phyloP scores from a whole-genome alignment of 2,329 filamentous ascomycete genomes.

The Plenodomus lindquistii region DNA sequence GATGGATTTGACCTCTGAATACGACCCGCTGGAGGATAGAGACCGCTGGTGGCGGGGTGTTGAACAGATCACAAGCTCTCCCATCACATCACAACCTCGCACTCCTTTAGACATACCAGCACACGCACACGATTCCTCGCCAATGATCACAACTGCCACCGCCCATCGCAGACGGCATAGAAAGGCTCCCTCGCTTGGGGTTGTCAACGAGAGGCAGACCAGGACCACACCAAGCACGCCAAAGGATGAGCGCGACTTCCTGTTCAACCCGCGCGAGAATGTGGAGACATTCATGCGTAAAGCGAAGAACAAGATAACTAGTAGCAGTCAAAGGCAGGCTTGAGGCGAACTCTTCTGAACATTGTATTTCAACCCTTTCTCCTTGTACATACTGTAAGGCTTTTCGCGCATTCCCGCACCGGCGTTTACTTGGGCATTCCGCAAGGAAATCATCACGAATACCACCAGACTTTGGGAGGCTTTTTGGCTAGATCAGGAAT shows the following conservation, averaged over 20 bases:
- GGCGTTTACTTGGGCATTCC: not conserved
- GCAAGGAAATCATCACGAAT: not conserved
- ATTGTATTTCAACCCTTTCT: not conserved
- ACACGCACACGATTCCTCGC: not conserved
- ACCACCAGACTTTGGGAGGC: not conserved
- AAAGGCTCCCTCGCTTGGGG: not conserved
- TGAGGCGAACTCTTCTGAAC: not conserved
- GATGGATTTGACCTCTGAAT: not conserved
- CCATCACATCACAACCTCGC: not conserved
- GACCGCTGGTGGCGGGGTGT: slow-evolving; percentile 17
- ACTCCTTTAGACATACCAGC: not conserved
- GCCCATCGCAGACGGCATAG: not conserved
- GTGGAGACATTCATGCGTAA: slow-evolving; percentile 33
- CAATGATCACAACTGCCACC: not conserved
- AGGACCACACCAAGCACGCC: slow-evolving; percentile 10
- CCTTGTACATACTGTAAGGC: not conserved
- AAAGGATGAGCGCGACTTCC: slow-evolving; percentile 21
- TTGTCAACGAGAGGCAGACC: not conserved
- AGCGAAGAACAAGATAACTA: slow-evolving; percentile 6
- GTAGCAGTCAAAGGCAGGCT: not conserved
- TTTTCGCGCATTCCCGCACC: not conserved
- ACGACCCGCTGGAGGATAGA: slow-evolving; percentile 7
- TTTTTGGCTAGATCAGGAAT: not conserved
- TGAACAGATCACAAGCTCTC: slow-evolving; percentile 1
- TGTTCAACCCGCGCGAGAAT: slow-evolving; percentile 32